phyloP scores from a whole-genome alignment of 352 stramenopile genomes.

The Phytophthora multivora region DNA sequence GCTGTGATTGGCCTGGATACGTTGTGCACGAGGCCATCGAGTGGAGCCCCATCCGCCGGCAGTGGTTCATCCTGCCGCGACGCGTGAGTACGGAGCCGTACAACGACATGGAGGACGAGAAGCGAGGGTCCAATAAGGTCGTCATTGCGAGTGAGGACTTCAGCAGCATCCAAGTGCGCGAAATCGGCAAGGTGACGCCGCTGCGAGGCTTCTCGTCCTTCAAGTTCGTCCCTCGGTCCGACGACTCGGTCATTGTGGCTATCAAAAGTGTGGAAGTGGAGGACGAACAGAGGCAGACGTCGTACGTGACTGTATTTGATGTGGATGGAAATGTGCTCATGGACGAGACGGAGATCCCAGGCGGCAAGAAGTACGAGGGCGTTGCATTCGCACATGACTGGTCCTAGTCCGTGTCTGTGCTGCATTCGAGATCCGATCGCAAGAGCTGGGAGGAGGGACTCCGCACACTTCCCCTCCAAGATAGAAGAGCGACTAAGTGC shows the following conservation, averaged over 20 bases:
- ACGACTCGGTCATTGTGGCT: slow-evolving; percentile 91
- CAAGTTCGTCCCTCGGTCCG: slow-evolving; percentile 93
- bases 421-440: slow-evolving; percentile 6
- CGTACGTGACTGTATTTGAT: slow-evolving; percentile 94
- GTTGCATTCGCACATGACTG: slow-evolving; percentile 91
- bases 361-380: slow-evolving; percentile 93
- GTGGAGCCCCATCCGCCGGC: slow-evolving; percentile 93
- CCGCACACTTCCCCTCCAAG: slow-evolving; percentile 15
- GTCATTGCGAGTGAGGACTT: slow-evolving; percentile 92
- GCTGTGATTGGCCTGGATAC: slow-evolving; percentile 91
- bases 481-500: slow-evolving; percentile 27
- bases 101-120: slow-evolving; percentile 96
- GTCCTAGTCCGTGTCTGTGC: slow-evolving; percentile 38
- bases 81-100: slow-evolving; percentile 95
- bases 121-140: slow-evolving; percentile 89
- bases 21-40: slow-evolving; percentile 98
- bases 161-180: slow-evolving; percentile 75
- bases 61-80: slow-evolving; percentile 98
- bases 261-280: slow-evolving; percentile 95
- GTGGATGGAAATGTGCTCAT: slow-evolving; percentile 90
- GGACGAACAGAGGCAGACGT: slow-evolving; percentile 89
- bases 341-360: slow-evolving; percentile 91
- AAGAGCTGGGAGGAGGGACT: slow-evolving; percentile 16
- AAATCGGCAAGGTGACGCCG: slow-evolving; percentile 84
- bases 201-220: slow-evolving; percentile 94